Percentiles rank a stretch among this genome's conserved stretches.
Conservation (phyloP, 2,329 filamentous ascomycete genomes). For the Microcera coccophila region DNA sequence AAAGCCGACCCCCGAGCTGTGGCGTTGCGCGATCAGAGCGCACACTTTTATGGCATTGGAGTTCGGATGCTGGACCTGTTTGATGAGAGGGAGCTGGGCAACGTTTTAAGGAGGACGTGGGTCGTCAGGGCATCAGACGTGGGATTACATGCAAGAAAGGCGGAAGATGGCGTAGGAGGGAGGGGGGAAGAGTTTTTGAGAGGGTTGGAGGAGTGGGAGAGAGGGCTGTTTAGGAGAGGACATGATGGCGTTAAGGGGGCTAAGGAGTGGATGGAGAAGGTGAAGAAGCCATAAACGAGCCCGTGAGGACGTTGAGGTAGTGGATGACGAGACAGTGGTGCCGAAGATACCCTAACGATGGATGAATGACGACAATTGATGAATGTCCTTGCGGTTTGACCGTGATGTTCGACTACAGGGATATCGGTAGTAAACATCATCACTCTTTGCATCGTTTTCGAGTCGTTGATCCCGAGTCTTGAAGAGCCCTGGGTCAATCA, state of each 20-base stretch:
- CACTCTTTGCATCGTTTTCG: too few relatives aligned
- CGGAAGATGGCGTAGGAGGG: slow-evolving; percentile 53
- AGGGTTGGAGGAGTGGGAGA: slow-evolving; percentile 86
- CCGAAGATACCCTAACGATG: neutral
- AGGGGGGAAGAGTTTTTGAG: slow-evolving; percentile 77
- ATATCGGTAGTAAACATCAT: too few relatives aligned
- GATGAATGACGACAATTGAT: too few relatives aligned
- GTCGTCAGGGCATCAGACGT: slow-evolving; percentile 77
- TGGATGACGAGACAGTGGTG: too few relatives aligned
- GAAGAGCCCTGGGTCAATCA: too few relatives aligned
- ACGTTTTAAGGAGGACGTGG: slow-evolving; percentile 74
- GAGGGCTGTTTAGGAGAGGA: slow-evolving; percentile 67
- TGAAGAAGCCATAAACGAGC: slow-evolving; percentile 36
- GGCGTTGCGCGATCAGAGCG: slow-evolving; percentile 74
- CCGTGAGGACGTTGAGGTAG: too few relatives aligned
- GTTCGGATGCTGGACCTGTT: slow-evolving; percentile 86
- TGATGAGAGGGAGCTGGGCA: slow-evolving; percentile 73
- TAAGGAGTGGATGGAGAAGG: slow-evolving; percentile 66
- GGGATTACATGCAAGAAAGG: slow-evolving; percentile 84
- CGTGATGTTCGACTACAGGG: too few relatives aligned
- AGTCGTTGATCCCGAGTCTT: too few relatives aligned
- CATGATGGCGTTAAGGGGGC: slow-evolving; percentile 70
- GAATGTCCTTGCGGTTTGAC: too few relatives aligned
- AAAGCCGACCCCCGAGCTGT: slow-evolving; percentile 87
- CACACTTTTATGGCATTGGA: slow-evolving; percentile 84